A percentile compares a stretch with the other conserved stretches of the same genome.
These are phyloP conservation scores for Arthrocladium fulminans DNA, from an alignment of 2,329 filamentous ascomycete species.

Conservation along the genomic window DNA sequence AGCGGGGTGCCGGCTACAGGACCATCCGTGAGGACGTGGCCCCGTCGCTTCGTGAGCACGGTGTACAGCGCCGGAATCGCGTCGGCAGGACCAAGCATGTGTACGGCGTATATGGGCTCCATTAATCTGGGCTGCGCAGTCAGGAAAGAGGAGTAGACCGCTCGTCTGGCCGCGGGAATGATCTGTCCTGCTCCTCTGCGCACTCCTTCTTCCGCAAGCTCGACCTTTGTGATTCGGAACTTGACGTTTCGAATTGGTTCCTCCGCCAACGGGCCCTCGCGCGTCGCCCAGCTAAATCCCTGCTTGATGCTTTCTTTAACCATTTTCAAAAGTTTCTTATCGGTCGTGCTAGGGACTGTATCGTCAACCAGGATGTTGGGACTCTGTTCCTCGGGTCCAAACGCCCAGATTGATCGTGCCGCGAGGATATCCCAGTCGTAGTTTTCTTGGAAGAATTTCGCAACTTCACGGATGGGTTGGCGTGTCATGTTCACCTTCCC, in stretches of 20 bases:
- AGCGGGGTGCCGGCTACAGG: constrained; percentile 90
- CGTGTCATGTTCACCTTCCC: constrained; percentile 76
- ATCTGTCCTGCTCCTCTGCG: constrained; percentile 94
- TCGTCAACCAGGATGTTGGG: constrained; percentile 97
- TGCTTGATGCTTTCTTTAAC: constrained; percentile 90
- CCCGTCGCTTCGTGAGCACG: constrained; percentile 74
- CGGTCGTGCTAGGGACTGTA: constrained; percentile 85
- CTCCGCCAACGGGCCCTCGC: constrained; percentile 94
- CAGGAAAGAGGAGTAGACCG: constrained; percentile 91
- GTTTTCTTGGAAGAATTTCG: constrained; percentile 93
- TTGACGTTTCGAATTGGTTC: constrained; percentile 98
- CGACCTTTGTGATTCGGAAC: constrained; percentile 88
- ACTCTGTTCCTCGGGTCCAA: constrained; percentile 88
- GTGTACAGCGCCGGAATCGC: constrained; percentile 86
- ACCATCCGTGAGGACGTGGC: constrained; percentile 88
- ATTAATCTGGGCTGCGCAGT: constrained; percentile 95
- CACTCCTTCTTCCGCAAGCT: constrained; percentile 80
- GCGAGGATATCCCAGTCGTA: constrained; percentile 96
- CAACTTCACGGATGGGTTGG: constrained; percentile 84
- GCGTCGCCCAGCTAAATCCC: constrained; percentile 91
- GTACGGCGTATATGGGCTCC: constrained; percentile 90
- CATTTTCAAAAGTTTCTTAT: constrained; percentile 78
- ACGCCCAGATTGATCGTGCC: constrained; percentile 94
- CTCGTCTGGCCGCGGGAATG: constrained; percentile 85
- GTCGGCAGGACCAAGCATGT: constrained; percentile 85